These are phyloP conservation scores for Salisapilia sapeloensis DNA, from an alignment of 352 stramenopile species.

Conservation along the genomic window DNA sequence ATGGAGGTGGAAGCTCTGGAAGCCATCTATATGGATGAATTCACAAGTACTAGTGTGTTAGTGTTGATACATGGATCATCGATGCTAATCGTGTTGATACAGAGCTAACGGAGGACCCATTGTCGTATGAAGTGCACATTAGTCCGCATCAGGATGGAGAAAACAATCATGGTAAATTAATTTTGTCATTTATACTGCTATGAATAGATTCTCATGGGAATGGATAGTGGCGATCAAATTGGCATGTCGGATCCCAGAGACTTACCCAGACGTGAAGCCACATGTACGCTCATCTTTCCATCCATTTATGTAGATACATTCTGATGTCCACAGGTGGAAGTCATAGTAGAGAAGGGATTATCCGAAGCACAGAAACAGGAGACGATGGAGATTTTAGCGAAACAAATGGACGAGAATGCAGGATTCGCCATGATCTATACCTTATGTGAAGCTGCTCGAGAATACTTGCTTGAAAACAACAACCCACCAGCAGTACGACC, in stretches of 20 bases:
- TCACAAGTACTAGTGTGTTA: conserved; percentile 34
- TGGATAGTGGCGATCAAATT: conserved; percentile 45
- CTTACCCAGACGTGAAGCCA: conserved; percentile 62
- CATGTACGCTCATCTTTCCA: conserved; percentile 9
- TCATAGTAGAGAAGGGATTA: conserved; percentile 63
- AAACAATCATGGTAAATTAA: conserved; percentile 50
- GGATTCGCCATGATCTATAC: conserved; percentile 83
- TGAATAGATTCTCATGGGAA: neutral
- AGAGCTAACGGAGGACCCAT: conserved; percentile 65
- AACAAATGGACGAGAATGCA: conserved; percentile 63
- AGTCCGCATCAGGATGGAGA: conserved; percentile 73
- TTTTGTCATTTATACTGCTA: neutral
- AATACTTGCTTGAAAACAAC: conserved; percentile 83
- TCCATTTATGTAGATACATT: neutral
- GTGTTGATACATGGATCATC: neutral
- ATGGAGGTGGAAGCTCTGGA: conserved; percentile 83
- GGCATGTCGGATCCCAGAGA: conserved; percentile 54
- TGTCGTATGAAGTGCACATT: conserved; percentile 60
- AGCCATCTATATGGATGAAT: conserved; percentile 84
- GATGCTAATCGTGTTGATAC: neutral
- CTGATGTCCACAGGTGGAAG: conserved; percentile 21
- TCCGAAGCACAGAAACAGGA: conserved; percentile 68
- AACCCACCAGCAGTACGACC: too few relatives aligned
- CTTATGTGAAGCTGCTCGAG: conserved; percentile 58
- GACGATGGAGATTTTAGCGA: conserved; percentile 34